These are phyloP conservation scores for Pleurostoma richardsiae DNA, from an alignment of 2,329 filamentous ascomycete species.

Conservation along the genomic window DNA sequence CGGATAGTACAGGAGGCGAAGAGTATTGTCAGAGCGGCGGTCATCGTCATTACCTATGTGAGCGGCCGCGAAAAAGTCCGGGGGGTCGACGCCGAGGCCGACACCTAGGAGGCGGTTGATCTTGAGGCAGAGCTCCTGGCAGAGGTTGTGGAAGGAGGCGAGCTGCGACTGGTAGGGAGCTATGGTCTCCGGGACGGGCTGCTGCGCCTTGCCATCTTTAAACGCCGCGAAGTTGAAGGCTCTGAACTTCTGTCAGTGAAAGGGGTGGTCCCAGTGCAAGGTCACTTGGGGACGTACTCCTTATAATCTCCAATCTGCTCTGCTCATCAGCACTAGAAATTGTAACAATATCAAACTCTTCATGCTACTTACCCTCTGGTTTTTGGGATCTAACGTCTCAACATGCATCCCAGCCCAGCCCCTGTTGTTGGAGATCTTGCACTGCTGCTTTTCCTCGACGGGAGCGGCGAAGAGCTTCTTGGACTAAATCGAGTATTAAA, in stretches of 20 bases:
- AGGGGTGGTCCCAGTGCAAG: not conserved
- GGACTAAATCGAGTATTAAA: conserved; percentile 45
- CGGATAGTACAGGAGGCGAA: conserved; percentile 72
- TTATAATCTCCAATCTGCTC: conserved; percentile 75
- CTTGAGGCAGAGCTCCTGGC: conserved; percentile 9
- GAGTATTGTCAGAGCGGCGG: conserved; percentile 50
- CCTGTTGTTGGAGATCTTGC: conserved; percentile 74
- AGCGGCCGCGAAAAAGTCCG: conserved; percentile 49
- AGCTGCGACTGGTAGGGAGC: conserved; percentile 55
- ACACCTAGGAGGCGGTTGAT: conserved; percentile 73
- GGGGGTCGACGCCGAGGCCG: conserved; percentile 58
- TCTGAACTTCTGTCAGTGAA: conserved; percentile 36
- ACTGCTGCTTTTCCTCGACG: conserved; percentile 65
- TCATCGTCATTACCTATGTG: conserved; percentile 35
- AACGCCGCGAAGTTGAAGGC: conserved; percentile 92
- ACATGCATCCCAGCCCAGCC: conserved; percentile 87
- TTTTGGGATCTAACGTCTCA: conserved; percentile 80
- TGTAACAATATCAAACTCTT: too few species aligned
- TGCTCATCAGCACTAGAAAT: too few species aligned
- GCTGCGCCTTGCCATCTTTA: conserved; percentile 60
- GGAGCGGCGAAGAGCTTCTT: conserved; percentile 69
- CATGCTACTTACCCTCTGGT: conserved; percentile 59
- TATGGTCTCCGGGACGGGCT: conserved; percentile 69
- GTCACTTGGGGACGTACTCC: conserved; percentile 51
- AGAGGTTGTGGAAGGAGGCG: conserved; percentile 52